Evolutionary conservation across 768 basidiomycete genomes (phyloP).

Genomic region (Lentinula sp.): DNA sequence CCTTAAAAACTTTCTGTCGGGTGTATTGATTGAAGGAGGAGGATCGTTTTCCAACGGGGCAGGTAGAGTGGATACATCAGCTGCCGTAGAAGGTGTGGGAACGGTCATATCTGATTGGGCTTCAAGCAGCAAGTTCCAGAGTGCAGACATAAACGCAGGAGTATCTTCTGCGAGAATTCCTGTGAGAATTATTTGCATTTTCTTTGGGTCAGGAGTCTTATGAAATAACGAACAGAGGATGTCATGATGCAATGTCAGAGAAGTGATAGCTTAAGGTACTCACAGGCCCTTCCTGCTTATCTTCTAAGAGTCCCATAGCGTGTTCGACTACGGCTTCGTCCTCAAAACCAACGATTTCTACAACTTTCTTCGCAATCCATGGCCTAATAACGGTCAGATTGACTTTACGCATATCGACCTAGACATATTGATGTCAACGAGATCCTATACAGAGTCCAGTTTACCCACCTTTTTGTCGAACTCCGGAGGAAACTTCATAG

Average conservation of each 20-base stretch:
- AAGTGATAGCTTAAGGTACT: conserved; percentile 16
- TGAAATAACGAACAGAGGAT: conserved; percentile 4
- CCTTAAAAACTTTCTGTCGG: conserved; percentile 38
- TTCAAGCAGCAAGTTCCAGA: conserved; percentile 91
- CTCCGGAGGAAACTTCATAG: conserved; percentile 85
- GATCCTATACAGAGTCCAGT: neutral
- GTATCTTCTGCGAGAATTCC: conserved; percentile 91
- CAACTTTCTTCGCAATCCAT: conserved; percentile 93
- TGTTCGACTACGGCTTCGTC: conserved; percentile 98
- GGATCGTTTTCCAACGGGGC: conserved; percentile 60
- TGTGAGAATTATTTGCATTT: conserved; percentile 92
- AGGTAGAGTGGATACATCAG: conserved; percentile 50
- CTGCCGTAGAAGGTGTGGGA: conserved; percentile 64
- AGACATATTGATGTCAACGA: neutral
- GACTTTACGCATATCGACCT: conserved; percentile 96
- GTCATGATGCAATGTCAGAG: neutral
- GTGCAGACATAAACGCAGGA: conserved; percentile 74
- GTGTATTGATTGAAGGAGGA: conserved; percentile 30
- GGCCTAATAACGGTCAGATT: conserved; percentile 90
- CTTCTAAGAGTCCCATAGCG: conserved; percentile 90
- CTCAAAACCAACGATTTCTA: conserved; percentile 87
- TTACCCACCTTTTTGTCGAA: conserved; percentile 76
- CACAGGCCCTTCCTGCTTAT: conserved; percentile 77
- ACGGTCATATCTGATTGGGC: conserved; percentile 78
- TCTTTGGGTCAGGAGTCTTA: conserved; percentile 85